These are phyloP conservation scores for Periconia sp. DNA, from an alignment of 2,329 filamentous ascomycete genomes.

Conservation along the genomic window DNA sequence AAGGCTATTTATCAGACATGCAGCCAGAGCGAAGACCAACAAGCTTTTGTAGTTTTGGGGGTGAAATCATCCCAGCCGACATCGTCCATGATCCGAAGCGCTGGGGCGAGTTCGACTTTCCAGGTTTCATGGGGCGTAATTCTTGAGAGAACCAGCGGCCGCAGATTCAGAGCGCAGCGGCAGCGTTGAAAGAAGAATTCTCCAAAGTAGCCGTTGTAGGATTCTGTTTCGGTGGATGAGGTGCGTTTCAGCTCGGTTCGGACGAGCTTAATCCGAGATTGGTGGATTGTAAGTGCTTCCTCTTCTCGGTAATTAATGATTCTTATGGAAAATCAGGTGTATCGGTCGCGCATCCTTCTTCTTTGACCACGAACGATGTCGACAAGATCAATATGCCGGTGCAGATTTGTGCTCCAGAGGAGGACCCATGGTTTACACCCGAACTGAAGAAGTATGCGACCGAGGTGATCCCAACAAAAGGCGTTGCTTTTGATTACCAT, in stretches of 20 bases:
- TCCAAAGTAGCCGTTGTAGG: conserved; percentile 45
- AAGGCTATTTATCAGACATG: not conserved
- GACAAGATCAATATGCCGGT: conserved; percentile 17
- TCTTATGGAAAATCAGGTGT: conserved; percentile 3
- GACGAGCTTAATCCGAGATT: conserved; percentile 3
- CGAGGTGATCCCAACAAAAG: conserved; percentile 17
- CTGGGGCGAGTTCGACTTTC: conserved; percentile 37
- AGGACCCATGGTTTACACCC: conserved; percentile 19
- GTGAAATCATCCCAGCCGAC: conserved; percentile 11
- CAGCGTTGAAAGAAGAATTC: conserved; percentile 19
- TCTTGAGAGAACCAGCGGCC: conserved; percentile 36
- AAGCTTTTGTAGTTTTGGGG: conserved; percentile 15
- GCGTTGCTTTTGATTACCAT: conserved; percentile 20
- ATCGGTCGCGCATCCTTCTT: conserved; percentile 21
- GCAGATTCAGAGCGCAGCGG: conserved; percentile 35
- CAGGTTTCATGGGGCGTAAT: conserved; percentile 39
- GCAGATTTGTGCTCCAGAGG: conserved; percentile 22
- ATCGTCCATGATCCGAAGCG: conserved; percentile 6
- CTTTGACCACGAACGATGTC: conserved; percentile 19
- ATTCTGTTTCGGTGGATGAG: conserved; percentile 49
- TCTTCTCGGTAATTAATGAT: not conserved
- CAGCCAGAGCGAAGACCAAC: not conserved
- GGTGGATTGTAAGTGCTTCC: conserved; percentile 16
- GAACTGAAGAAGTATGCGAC: conserved; percentile 25
- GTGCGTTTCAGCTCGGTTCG: conserved; percentile 19